Evolutionary conservation across 306 rosid genomes (phyloP).

Genomic region (Corylus americana): DNA sequence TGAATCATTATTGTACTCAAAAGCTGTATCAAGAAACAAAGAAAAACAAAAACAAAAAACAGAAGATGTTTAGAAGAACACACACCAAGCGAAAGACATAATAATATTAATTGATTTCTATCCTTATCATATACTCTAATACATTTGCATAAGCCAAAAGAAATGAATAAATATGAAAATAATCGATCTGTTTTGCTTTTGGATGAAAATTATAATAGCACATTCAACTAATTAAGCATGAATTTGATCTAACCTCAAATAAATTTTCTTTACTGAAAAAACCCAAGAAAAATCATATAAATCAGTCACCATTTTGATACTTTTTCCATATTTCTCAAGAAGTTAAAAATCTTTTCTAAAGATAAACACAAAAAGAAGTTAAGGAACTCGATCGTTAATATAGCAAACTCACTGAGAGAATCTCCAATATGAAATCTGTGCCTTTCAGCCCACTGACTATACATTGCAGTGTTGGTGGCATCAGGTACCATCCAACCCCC

Average conservation of each 20-base stretch:
- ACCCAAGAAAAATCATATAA: not conserved
- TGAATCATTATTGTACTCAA: constrained; percentile 79
- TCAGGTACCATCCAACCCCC: constrained; percentile 69
- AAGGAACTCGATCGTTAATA: too few species aligned
- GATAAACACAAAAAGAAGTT: not conserved
- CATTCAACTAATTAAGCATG: too few species aligned
- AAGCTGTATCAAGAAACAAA: constrained; percentile 38
- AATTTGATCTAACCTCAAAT: too few species aligned
- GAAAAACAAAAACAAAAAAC: not conserved
- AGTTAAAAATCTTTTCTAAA: not conserved
- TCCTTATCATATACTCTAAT: too few species aligned
- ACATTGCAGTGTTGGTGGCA: constrained; percentile 35
- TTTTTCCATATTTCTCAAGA: not conserved
- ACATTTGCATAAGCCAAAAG: not conserved
- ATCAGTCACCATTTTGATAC: not conserved
- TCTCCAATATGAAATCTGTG: constrained; percentile 81
- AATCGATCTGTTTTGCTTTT: not conserved
- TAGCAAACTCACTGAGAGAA: constrained; percentile 55
- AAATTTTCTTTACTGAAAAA: not conserved
- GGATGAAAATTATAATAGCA: not conserved
- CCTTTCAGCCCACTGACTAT: constrained; percentile 61
- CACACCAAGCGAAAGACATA: too few species aligned
- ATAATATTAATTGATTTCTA: too few species aligned
- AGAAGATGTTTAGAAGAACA: not conserved
- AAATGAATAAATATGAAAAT: not conserved